These are phyloP conservation scores for Hygrocybe punicea DNA, from an alignment of 768 basidiomycete genomes.

Conservation along the genomic window DNA sequence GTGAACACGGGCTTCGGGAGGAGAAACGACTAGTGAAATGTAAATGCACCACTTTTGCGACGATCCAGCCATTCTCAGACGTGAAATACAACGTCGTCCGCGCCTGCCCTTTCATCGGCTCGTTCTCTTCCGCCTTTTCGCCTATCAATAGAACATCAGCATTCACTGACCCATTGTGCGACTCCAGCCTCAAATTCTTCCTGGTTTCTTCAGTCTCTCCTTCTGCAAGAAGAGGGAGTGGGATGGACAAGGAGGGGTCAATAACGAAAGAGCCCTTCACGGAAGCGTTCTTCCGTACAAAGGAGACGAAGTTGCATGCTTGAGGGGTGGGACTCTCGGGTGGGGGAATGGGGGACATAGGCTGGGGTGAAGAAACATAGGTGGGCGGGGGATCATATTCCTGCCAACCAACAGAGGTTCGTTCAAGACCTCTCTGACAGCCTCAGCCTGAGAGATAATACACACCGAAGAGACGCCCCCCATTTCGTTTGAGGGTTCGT, in stretches of 20 bases:
- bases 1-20: background rate
- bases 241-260: slow-evolving; percentile 42
- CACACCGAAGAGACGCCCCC: too few species aligned
- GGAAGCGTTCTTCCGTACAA: slow-evolving; percentile 27
- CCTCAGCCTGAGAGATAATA: background rate
- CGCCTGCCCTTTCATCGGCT: background rate
- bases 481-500: too few species aligned
- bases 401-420: background rate
- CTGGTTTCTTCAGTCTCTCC: slow-evolving; percentile 38
- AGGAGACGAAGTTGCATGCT: slow-evolving; percentile 33
- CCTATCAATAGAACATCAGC: slow-evolving; percentile 39
- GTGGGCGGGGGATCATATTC: background rate
- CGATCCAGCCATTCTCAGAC: slow-evolving; percentile 29
- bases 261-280: slow-evolving; percentile 42
- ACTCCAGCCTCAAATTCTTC: slow-evolving; percentile 36
- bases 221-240: slow-evolving; percentile 30
- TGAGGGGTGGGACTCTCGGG: slow-evolving; percentile 10
- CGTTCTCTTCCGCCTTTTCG: background rate
- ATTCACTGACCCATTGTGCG: slow-evolving; percentile 34
- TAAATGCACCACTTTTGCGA: slow-evolving; percentile 20
- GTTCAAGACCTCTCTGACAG: background rate
- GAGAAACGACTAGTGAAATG: background rate
- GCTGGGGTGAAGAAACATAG: background rate
- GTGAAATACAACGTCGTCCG: slow-evolving; percentile 17
- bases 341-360: background rate